phyloP scores from a whole-genome alignment of 805 yeast species.

The Saccharomycopsis synnaedendra region DNA sequence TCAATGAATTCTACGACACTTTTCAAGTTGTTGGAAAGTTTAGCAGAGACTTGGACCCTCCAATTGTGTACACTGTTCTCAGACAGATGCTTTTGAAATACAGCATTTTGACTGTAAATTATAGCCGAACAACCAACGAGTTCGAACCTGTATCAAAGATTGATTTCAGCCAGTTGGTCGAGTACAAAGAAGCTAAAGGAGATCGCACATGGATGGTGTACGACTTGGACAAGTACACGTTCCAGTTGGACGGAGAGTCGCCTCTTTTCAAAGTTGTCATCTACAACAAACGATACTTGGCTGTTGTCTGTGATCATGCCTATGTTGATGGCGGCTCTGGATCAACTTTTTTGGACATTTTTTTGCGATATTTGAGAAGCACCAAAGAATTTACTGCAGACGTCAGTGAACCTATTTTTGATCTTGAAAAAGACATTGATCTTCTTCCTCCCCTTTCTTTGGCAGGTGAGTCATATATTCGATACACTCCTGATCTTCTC shows the following conservation, averaged over 20 bases:
- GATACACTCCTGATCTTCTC: no score
- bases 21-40: no score
- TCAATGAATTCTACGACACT: no score
- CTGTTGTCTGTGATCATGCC: neutral
- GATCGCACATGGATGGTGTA: neutral
- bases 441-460: no score
- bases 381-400: no score
- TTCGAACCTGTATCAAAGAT: neutral
- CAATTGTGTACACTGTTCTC: no score
- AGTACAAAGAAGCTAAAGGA: neutral
- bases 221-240: neutral
- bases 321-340: constrained; percentile 4
- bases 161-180: neutral
- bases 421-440: no score
- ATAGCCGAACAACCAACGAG: neutral
- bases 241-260: neutral
- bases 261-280: neutral
- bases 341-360: neutral
- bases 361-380: no score
- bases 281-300: neutral
- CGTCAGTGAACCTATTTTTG: no score
- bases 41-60: no score
- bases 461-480: no score
- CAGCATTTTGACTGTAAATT: neutral
- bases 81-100: no score